A percentile compares a stretch with the other conserved stretches of the same genome.
These are phyloP conservation scores for Chaetomiaceae sp. DNA, from an alignment of 2,329 filamentous ascomycete species.

Conservation along the genomic window DNA sequence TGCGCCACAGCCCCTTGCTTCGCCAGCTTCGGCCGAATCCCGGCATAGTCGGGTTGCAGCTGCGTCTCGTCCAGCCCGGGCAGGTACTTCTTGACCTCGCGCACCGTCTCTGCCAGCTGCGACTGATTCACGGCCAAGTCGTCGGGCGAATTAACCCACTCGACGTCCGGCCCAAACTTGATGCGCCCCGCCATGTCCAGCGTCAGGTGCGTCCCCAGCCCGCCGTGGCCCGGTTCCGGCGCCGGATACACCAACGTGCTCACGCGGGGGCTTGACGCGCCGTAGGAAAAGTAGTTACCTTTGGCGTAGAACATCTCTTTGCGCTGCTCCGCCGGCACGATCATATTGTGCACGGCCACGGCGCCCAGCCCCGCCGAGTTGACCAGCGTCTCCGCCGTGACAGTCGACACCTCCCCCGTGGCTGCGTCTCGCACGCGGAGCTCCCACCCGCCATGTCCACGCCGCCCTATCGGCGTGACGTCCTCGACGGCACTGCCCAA, in stretches of 20 bases:
- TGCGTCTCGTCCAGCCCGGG: slow-evolving; percentile 62
- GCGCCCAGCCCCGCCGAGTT: slow-evolving; percentile 83
- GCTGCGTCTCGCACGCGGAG: slow-evolving; percentile 48
- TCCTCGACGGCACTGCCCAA: slow-evolving; percentile 59
- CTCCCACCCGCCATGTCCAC: slow-evolving; percentile 60
- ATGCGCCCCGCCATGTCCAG: slow-evolving; percentile 79
- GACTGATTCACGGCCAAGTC: slow-evolving; percentile 63
- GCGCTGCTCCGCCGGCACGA: slow-evolving; percentile 54
- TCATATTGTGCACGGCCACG: slow-evolving; percentile 72
- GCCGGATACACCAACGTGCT: slow-evolving; percentile 80
- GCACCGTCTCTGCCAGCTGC: slow-evolving; percentile 60
- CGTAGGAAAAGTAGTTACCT: slow-evolving; percentile 90
- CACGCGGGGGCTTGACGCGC: slow-evolving; percentile 55
- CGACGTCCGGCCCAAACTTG: slow-evolving; percentile 89
- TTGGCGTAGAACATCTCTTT: slow-evolving; percentile 75
- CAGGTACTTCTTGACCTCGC: slow-evolving; percentile 72
- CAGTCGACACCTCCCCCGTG: slow-evolving; percentile 44
- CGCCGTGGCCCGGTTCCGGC: slow-evolving; percentile 71
- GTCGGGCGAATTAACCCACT: slow-evolving; percentile 71
- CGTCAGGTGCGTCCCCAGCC: slow-evolving; percentile 88
- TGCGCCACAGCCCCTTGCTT: slow-evolving; percentile 51
- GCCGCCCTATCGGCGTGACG: slow-evolving; percentile 45
- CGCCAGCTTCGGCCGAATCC: slow-evolving; percentile 80
- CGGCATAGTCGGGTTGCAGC: slow-evolving; percentile 78
- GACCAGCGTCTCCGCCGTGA: slow-evolving; percentile 71